Evolutionary conservation across 148 eudicot genomes (phyloP), one percentile per base, ranked within the genome.

Genomic region (Cornus controversa): DNA sequence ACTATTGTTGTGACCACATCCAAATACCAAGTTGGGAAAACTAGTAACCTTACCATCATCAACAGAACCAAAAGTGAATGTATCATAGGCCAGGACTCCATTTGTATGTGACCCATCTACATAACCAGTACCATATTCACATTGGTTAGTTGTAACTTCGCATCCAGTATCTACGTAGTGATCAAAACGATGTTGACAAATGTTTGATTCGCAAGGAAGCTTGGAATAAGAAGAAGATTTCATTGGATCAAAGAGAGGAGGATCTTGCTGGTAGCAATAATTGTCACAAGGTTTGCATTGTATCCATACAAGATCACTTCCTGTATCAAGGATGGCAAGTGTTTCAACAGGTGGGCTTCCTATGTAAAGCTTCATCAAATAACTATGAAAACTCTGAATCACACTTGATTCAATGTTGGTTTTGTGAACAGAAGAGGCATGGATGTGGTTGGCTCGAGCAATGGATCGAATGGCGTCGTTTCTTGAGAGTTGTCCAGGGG

Each of bases 1-100:
- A 15, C 6, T 20, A 26, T 83, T 86, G 4, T 78, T 60, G 53
- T 73, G 81, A 3, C 90, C 92, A 42, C 92, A 89, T 1, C 92
- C 92, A 26, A 89, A 89, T 18, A 31, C 74, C 22, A 79, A 71
- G 3, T 76, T 78, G 24, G 84, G 78, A 40, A 87, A 87, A 6
- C 74, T 53, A 0, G 37, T 70, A 2, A 22, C 6, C 2, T 54
- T 10, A 1, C 77, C 68, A 26, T 80, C 22, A 0, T 3, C 5
- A 16, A 80, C 5, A 16, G 82, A 66, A 40, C 11, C 69, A 50
- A 88, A 82, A 37, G 85, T 75, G 15, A 85, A 76, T 1, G 85
- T 78, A 40, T 88, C 91, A 0, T 34, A 27, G 23, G 85, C 84
- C 36, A 88, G 75, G 4, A 77, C 69, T 4, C 91, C 91, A 6